Evolutionary conservation across 202 grass and related monocot genomes (phyloP).

Genomic region (Zizania palustris): DNA sequence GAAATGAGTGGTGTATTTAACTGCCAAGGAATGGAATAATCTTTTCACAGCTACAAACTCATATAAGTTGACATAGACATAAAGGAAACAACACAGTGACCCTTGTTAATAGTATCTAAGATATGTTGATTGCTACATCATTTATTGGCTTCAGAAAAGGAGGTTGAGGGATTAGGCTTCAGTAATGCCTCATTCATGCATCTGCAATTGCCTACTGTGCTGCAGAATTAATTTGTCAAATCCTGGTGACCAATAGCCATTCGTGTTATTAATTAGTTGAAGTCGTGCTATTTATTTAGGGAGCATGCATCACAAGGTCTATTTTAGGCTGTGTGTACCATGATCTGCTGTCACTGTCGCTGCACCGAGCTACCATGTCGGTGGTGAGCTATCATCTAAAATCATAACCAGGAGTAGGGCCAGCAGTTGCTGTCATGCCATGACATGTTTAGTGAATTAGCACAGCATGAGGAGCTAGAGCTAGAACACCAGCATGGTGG

Average conservation of each 20-base stretch:
- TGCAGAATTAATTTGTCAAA: slow-evolving; percentile 19
- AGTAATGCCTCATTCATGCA: slow-evolving; percentile 32
- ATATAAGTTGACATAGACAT: not conserved
- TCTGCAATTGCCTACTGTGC: slow-evolving; percentile 16
- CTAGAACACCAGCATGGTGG: slow-evolving; percentile 11
- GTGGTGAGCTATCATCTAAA: slow-evolving; percentile 32
- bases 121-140: not conserved
- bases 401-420: slow-evolving; percentile 38
- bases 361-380: slow-evolving; percentile 33
- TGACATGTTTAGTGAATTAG: slow-evolving; percentile 46
- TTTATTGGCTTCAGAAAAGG: slow-evolving; percentile 2
- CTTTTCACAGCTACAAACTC: not conserved
- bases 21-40: not conserved
- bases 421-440: slow-evolving; percentile 40
- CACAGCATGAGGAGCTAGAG: slow-evolving; percentile 34
- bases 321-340: slow-evolving; percentile 40
- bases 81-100: not conserved
- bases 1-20: not conserved
- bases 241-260: slow-evolving; percentile 32
- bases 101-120: not conserved
- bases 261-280: slow-evolving; percentile 15
- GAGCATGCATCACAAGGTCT: slow-evolving; percentile 39
- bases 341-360: slow-evolving; percentile 46
- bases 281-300: slow-evolving; percentile 6
- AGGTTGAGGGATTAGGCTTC: slow-evolving; percentile 43